Evolutionary conservation across 2,329 filamentous ascomycete species (phyloP), one percentile per base, ranked within the genome.

Genomic region (Calonectria hongkongensis): DNA sequence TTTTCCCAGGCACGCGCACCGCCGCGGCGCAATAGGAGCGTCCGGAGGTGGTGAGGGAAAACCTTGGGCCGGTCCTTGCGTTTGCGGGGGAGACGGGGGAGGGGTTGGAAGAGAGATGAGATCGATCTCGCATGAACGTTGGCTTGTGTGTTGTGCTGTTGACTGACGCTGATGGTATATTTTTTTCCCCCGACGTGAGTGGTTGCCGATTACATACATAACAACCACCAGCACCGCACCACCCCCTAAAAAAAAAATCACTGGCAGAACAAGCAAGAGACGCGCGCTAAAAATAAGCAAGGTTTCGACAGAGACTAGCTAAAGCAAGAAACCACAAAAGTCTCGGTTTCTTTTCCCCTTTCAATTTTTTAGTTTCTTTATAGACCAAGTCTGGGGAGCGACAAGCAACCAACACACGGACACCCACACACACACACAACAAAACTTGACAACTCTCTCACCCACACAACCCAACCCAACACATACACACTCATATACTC

Each of bases 61-160:
- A 72, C 68, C 70, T 66, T 56, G 71, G 45, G 43, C 21, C 18
- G 67, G 68, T 28, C 50, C 39, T 64, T 67, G 25, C 30, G 47
- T 71, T 71, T 67, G 56, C 48, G 68, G 64, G 64, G 63, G 25
- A 39, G 47, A 50, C 47, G 47, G 48, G 48, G 48, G 48, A 16
- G 48, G 25, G 25, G 27, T 4, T 51, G 12, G 21, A 28, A 25
- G 13, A 5, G 30, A 36, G 30, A 41, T 36, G 33, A 66, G 30
- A 64, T 71, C 71, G 75, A 75, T 72, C 70, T 72, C 70, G 70
- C 70, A 72, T 72, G 66, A 62, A 72, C 66, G 70, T 72, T 69
- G 68, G 43, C 39, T 68, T 64, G 64, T 58, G 54, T 58, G 51
- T 10, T 56, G 51, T 30, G 8, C 12, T 36, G 7, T 36, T 36